These are phyloP conservation scores for Styphnolobium japonicum DNA, from an alignment of 306 rosid genomes.

Conservation along the genomic window DNA sequence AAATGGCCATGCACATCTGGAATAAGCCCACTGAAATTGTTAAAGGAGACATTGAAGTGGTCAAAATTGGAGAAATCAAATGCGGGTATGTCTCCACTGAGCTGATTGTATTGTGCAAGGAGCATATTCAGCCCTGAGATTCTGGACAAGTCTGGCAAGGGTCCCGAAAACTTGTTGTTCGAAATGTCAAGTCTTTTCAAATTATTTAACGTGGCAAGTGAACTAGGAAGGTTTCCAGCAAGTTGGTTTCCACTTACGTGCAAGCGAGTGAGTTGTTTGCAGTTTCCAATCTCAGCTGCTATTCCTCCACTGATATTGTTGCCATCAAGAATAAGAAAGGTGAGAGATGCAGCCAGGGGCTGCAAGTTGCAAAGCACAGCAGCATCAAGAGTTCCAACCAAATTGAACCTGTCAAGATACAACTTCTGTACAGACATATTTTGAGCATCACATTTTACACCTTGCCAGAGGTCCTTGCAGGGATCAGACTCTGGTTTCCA, in stretches of 20 bases:
- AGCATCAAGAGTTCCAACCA: slow-evolving; percentile 52
- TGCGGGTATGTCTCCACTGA: slow-evolving; percentile 49
- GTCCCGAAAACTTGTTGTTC: slow-evolving; percentile 48
- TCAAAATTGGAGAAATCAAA: slow-evolving; percentile 59
- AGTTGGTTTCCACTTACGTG: slow-evolving; percentile 48
- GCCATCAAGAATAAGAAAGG: slow-evolving; percentile 41
- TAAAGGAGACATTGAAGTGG: slow-evolving; percentile 56
- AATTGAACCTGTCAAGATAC: slow-evolving; percentile 36
- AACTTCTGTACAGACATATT: slow-evolving; percentile 35
- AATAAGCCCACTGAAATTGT: slow-evolving; percentile 50
- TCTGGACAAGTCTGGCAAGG: slow-evolving; percentile 53
- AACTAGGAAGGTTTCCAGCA: slow-evolving; percentile 52
- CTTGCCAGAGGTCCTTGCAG: slow-evolving; percentile 55
- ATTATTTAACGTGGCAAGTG: slow-evolving; percentile 49
- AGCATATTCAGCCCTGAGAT: slow-evolving; percentile 63
- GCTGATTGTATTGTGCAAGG: slow-evolving; percentile 59
- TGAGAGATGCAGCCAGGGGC: slow-evolving; percentile 54
- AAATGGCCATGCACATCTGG: slow-evolving; percentile 42
- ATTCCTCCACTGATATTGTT: slow-evolving; percentile 57
- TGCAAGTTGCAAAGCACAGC: slow-evolving; percentile 46
- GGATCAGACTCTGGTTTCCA: slow-evolving; percentile 71
- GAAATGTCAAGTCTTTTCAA: slow-evolving; percentile 63
- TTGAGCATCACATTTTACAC: slow-evolving; percentile 47
- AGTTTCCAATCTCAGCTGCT: slow-evolving; percentile 38
- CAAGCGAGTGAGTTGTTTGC: slow-evolving; percentile 57